Evolutionary conservation across 2,329 filamentous ascomycete genomes (phyloP).

Genomic region (Arthrobotrys conoides): DNA sequence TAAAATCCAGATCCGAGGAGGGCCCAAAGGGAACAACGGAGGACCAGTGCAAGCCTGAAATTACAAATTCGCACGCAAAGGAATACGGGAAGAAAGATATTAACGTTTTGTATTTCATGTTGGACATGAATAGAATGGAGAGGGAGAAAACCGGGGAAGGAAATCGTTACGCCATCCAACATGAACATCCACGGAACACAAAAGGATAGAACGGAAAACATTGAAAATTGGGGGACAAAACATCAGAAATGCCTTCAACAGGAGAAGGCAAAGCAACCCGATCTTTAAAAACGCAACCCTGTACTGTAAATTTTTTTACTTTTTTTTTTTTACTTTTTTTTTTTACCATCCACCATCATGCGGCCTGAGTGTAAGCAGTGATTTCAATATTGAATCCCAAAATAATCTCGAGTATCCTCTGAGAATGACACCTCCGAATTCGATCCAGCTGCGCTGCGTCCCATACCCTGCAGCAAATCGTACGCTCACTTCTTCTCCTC

Average conservation of each 20-base stretch:
- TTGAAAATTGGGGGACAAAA: too few relatives aligned
- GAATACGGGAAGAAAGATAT: not conserved
- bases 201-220: not conserved
- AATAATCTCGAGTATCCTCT: not conserved
- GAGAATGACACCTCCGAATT: not conserved
- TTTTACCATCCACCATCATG: too few relatives aligned
- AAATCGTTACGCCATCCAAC: slow-evolving; percentile 25
- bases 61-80: slow-evolving; percentile 12
- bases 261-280: not conserved
- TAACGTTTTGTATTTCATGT: not conserved
- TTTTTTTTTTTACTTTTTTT: too few relatives aligned
- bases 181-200: not conserved
- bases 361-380: not conserved
- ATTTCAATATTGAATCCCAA: not conserved
- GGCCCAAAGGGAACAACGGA: not conserved
- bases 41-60: slow-evolving; percentile 12
- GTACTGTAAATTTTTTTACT: not conserved
- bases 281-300: not conserved
- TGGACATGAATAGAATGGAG: slow-evolving; percentile 3
- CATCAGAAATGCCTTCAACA: too few relatives aligned
- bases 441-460: not conserved
- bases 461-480: not conserved
- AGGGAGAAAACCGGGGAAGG: not conserved
- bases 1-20: not conserved
- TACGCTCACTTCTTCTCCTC: slow-evolving; percentile 61